Evolutionary conservation across 352 stramenopile species (phyloP).

Genomic region (Pythium chondricola): DNA sequence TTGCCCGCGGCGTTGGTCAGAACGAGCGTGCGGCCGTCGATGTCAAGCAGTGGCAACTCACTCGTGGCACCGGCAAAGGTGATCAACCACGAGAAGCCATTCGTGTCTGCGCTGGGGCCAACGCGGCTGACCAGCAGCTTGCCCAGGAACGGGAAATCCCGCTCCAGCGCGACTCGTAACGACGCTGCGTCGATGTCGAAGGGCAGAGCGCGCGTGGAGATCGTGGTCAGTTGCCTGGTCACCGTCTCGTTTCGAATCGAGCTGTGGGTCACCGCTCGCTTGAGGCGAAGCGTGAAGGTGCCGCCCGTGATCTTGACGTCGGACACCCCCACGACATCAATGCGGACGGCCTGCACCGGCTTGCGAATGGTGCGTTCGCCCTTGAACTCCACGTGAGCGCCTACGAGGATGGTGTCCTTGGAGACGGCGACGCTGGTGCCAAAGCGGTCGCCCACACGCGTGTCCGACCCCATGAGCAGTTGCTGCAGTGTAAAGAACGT

Average conservation of each 20-base stretch:
- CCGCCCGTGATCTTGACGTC: slow-evolving; percentile 11
- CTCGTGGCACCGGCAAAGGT: slow-evolving; percentile 60
- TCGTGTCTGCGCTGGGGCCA: slow-evolving; percentile 31
- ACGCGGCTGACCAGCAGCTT: slow-evolving; percentile 66
- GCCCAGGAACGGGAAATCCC: slow-evolving; percentile 55
- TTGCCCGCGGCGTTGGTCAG: slow-evolving; percentile 12
- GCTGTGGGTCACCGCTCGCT: slow-evolving; percentile 16
- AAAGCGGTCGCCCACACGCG: slow-evolving; percentile 57
- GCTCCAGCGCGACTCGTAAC: slow-evolving; percentile 52
- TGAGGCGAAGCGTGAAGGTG: slow-evolving; percentile 47
- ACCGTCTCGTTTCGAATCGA: slow-evolving; percentile 12
- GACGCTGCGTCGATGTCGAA: slow-evolving; percentile 37
- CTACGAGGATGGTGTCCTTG: slow-evolving; percentile 65
- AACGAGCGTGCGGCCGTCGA: slow-evolving; percentile 26
- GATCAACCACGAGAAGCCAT: slow-evolving; percentile 79
- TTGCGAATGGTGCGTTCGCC: slow-evolving; percentile 63
- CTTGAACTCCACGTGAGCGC: slow-evolving; percentile 53
- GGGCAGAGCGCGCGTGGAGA: slow-evolving; percentile 43
- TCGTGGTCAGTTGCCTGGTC: slow-evolving; percentile 8
- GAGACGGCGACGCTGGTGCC: slow-evolving; percentile 61
- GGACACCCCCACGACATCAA: slow-evolving; percentile 19
- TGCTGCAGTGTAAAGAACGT: slow-evolving; percentile 75
- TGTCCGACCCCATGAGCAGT: slow-evolving; percentile 58
- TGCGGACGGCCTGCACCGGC: slow-evolving; percentile 53
- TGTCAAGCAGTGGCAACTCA: slow-evolving; percentile 53